Evolutionary conservation across 345 rosid species (phyloP).

Genomic region (Reutealis trisperma): DNA sequence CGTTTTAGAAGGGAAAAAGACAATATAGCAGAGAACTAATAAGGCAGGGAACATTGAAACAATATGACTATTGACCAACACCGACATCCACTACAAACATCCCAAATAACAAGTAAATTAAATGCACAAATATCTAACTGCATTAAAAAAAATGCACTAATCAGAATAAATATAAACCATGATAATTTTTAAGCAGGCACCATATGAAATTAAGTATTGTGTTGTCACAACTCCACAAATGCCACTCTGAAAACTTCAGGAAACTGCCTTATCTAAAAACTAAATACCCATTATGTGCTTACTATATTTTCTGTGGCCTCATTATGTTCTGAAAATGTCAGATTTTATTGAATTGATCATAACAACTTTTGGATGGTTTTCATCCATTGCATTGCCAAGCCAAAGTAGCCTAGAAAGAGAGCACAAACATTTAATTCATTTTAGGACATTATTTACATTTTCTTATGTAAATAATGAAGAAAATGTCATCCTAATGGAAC

Average conservation of each 20-base stretch:
- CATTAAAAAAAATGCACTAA: neutral
- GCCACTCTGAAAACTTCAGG: neutral
- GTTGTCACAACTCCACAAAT: neutral
- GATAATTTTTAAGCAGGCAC: neutral
- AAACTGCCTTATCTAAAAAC: neutral
- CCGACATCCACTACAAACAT: neutral
- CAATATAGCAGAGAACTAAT: neutral
- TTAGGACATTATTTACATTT: neutral
- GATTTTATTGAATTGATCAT: neutral
- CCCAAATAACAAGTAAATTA: neutral
- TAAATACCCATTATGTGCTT: neutral
- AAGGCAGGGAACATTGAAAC: neutral
- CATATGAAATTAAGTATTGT: neutral
- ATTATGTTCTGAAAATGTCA: neutral
- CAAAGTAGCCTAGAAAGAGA: neutral
- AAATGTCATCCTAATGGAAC: neutral
- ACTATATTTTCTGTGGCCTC: neutral
- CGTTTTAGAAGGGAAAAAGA: neutral
- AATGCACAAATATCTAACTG: neutral
- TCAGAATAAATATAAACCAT: neutral
- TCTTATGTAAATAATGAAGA: neutral
- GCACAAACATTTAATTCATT: neutral
- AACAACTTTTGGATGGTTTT: constrained; percentile 1
- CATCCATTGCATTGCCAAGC: neutral
- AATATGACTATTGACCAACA: neutral